Evolutionary conservation across 2,329 filamentous ascomycete species (phyloP).

Genomic region (Ilyonectria sp.): DNA sequence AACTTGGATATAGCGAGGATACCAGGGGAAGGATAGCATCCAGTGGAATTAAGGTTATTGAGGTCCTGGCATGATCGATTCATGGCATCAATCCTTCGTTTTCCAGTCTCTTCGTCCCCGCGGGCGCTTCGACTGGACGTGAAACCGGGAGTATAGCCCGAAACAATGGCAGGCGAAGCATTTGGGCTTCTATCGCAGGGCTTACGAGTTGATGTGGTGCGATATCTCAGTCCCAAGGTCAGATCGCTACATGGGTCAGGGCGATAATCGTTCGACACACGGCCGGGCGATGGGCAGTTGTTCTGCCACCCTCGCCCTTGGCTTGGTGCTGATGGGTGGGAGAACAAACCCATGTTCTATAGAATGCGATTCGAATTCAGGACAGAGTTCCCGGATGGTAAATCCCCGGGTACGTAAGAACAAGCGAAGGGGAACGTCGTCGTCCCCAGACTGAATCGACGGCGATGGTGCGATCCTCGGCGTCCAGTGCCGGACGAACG

Average conservation of each 20-base stretch:
- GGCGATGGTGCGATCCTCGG: slow-evolving; percentile 23
- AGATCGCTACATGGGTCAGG: slow-evolving; percentile 40
- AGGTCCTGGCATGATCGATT: slow-evolving; percentile 37
- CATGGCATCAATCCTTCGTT: slow-evolving; percentile 21
- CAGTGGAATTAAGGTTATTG: slow-evolving; percentile 30
- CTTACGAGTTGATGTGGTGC: slow-evolving; percentile 42
- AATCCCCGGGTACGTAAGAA: slow-evolving; percentile 3
- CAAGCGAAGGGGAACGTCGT: slow-evolving; percentile 8
- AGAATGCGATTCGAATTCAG: slow-evolving; percentile 19
- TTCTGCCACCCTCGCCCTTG: slow-evolving; percentile 7
- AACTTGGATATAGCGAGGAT: slow-evolving; percentile 20
- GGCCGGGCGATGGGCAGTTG: slow-evolving; percentile 31
- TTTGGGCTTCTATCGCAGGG: slow-evolving; percentile 29
- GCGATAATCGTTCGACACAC: slow-evolving; percentile 42
- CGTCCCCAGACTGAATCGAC: slow-evolving; percentile 11
- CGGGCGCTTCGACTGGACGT: slow-evolving; percentile 28
- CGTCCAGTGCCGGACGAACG: slow-evolving; percentile 30
- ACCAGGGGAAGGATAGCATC: slow-evolving; percentile 28
- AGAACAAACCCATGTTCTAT: slow-evolving; percentile 18
- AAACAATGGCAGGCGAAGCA: slow-evolving; percentile 34
- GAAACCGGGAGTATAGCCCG: slow-evolving; percentile 36
- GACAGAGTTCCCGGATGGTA: slow-evolving; percentile 15
- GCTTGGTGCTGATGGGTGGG: slow-evolving; percentile 12
- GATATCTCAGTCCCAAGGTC: slow-evolving; percentile 34
- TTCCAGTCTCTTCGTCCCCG: slow-evolving; percentile 23